Percentiles rank a stretch among this genome's conserved stretches.
These are phyloP conservation scores for Cyclotella kingstonii DNA, from an alignment of 108 stramenopile genomes.

Conservation along the genomic window DNA sequence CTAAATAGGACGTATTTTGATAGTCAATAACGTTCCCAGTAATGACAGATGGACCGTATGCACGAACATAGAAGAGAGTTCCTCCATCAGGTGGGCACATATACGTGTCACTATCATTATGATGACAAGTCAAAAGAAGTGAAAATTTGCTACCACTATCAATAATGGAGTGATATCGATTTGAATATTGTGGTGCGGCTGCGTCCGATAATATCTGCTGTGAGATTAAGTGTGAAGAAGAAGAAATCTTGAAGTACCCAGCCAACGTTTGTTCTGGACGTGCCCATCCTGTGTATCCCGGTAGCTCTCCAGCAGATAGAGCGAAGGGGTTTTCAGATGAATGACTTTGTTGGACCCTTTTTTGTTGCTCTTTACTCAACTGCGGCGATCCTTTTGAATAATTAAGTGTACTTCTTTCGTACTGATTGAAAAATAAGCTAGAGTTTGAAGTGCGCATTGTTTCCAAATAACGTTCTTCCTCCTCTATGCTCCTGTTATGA, in stretches of 20 bases:
- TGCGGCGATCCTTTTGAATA: too few species aligned
- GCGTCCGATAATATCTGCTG: too few species aligned
- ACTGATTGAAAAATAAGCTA: too few species aligned
- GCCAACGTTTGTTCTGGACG: constrained; percentile 67
- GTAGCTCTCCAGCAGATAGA: constrained; percentile 57
- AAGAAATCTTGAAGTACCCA: constrained; percentile 45
- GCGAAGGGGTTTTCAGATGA: constrained; percentile 22
- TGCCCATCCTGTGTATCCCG: constrained; percentile 82
- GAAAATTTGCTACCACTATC: constrained; percentile 20
- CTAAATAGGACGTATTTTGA: constrained; percentile 34
- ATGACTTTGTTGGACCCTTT: too few species aligned
- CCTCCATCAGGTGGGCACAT: constrained; percentile 30
- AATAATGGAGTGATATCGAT: constrained; percentile 20
- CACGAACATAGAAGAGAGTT: constrained; percentile 59
- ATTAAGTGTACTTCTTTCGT: too few species aligned
- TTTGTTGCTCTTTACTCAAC: too few species aligned
- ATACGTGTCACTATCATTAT: constrained; percentile 22
- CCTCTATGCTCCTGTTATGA: too few species aligned
- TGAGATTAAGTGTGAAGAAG: constrained; percentile 28
- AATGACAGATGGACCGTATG: constrained; percentile 73
- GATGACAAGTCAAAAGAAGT: constrained; percentile 36
- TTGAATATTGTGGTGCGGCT: neutral
- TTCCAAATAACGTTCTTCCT: too few species aligned
- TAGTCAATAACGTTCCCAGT: constrained; percentile 43
- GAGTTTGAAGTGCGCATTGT: too few species aligned